A percentile compares a stretch with the other conserved stretches of the same genome.
phyloP scores from a whole-genome alignment of 441 rosid genomes.

The Melastoma candidum region DNA sequence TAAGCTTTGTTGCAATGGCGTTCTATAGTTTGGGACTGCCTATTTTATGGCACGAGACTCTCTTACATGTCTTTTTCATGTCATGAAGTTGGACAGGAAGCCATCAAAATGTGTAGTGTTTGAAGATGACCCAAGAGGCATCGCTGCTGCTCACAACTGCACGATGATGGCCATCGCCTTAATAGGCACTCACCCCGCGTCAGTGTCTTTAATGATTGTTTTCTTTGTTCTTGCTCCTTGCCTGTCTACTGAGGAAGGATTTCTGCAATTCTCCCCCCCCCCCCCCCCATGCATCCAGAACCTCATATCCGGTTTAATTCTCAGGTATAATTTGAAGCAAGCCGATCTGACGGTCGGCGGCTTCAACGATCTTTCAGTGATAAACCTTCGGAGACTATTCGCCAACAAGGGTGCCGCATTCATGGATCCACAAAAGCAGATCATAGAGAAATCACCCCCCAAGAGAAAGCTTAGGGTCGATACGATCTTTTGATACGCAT shows the following conservation, averaged over 20 bases:
- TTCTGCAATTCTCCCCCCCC: not conserved
- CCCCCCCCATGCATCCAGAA: not conserved
- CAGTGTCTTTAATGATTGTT: conserved; percentile 14
- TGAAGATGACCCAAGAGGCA: conserved; percentile 88
- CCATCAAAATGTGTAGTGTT: conserved; percentile 90
- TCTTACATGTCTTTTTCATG: not conserved
- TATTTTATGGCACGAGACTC: too few relatives aligned
- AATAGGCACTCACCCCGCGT: conserved; percentile 91
- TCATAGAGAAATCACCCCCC: conserved; percentile 60
- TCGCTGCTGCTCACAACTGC: conserved; percentile 92
- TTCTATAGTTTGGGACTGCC: too few relatives aligned
- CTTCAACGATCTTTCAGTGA: conserved; percentile 83
- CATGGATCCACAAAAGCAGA: conserved; percentile 86
- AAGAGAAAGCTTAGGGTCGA: conserved; percentile 78
- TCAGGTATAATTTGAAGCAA: conserved; percentile 89
- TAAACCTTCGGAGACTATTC: conserved; percentile 77
- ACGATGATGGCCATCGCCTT: conserved; percentile 95
- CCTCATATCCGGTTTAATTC: conserved; percentile 9
- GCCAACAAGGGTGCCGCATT: conserved; percentile 81
- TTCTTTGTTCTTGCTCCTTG: not conserved
- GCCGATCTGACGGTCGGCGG: conserved; percentile 83
- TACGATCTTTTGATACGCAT: conserved; percentile 56
- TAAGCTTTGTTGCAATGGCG: too few relatives aligned
- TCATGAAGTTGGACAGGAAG: conserved; percentile 76
- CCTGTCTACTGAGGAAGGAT: too few relatives aligned